A percentile compares a stretch with the other conserved stretches of the same genome.
Conservation (phyloP, 2,329 filamentous ascomycete species). For the Dactylella cylindrospora region DNA sequence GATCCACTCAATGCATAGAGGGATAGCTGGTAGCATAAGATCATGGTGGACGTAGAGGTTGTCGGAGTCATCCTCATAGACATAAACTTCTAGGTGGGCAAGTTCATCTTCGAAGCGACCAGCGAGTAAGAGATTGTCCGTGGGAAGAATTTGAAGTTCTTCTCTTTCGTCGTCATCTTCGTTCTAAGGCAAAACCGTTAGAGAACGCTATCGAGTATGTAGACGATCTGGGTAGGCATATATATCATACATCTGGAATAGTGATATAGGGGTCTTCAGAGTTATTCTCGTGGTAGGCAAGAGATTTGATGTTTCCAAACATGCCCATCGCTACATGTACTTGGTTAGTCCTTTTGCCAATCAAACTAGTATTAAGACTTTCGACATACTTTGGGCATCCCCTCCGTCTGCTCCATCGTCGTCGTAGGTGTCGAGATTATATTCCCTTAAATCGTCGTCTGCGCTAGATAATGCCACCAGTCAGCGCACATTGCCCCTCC, state of each 20-base stretch:
- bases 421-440: constrained; percentile 94
- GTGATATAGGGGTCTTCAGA: constrained; percentile 97
- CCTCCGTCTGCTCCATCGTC: constrained; percentile 67
- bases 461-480: constrained; percentile 51
- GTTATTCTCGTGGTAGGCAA: constrained; percentile 91
- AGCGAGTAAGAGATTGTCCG: constrained; percentile 87
- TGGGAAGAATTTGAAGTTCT: constrained; percentile 87
- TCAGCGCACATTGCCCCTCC: constrained; percentile 10
- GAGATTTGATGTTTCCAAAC: constrained; percentile 91
- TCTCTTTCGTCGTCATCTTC: constrained; percentile 79
- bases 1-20: constrained; percentile 92
- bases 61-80: constrained; percentile 92
- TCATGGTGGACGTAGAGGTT: constrained; percentile 99
- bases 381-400: constrained; percentile 60
- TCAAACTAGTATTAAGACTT: neutral
- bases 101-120: constrained; percentile 97
- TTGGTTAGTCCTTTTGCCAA: neutral
- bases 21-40: constrained; percentile 97
- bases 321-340: constrained; percentile 66
- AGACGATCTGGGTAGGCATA: neutral
- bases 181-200: constrained; percentile 48
- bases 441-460: constrained; percentile 88
- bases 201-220: too few relatives aligned
- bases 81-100: constrained; percentile 92
- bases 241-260: constrained; percentile 61